Conservation (phyloP, 108 stramenopile genomes). For the Hondaea fermentalgiana region DNA sequence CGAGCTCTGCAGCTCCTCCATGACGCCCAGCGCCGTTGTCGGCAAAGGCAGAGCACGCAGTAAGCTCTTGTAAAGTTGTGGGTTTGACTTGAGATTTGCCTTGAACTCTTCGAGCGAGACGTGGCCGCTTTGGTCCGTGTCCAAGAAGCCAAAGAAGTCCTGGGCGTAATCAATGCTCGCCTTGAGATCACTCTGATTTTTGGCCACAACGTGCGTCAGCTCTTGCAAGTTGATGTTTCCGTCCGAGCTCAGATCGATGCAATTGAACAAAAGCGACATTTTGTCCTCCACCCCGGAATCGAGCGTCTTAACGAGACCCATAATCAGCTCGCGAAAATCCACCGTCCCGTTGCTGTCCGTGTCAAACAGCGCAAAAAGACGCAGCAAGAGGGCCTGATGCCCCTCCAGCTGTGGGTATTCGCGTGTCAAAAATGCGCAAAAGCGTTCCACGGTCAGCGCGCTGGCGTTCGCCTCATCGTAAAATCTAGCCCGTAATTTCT, state of each 20-base stretch:
- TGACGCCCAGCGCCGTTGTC: neutral
- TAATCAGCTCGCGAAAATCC: neutral
- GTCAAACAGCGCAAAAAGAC: conserved; percentile 1
- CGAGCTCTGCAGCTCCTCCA: conserved; percentile 5
- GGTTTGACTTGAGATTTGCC: neutral
- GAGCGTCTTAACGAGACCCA: neutral
- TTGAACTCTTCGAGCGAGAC: neutral
- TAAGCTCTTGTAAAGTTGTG: neutral
- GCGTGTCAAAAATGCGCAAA: neutral
- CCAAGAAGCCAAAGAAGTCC: neutral
- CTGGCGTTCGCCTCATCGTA: neutral
- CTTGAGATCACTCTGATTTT: neutral
- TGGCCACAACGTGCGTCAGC: neutral
- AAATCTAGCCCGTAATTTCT: neutral
- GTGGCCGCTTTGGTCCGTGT: neutral
- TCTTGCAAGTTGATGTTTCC: conserved; percentile 1
- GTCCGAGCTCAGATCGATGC: neutral
- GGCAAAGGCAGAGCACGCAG: neutral
- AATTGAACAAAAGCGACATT: neutral
- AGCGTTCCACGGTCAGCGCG: neutral
- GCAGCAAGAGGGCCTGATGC: neutral
- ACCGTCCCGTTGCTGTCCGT: neutral
- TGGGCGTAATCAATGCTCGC: neutral
- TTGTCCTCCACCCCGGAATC: neutral
- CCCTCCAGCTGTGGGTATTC: neutral